Evolutionary conservation across 1,139 yeast species (phyloP).

Genomic region (Lodderomyces parapsilosis): DNA sequence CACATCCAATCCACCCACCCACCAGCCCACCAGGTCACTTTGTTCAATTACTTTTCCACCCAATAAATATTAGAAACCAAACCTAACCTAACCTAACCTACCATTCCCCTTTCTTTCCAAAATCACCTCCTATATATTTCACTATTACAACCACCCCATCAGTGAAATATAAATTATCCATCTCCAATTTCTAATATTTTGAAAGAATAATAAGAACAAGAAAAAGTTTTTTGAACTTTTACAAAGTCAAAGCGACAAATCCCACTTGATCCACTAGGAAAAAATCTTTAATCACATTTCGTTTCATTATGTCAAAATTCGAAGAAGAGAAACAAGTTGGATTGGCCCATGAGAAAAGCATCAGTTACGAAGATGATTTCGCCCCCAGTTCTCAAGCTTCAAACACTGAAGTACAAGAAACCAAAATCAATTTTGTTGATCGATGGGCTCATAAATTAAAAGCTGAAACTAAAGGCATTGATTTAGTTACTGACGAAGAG

Average conservation of each 20-base stretch:
- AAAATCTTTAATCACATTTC: no score
- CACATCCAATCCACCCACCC: not conserved
- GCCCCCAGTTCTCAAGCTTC: slow-evolving; percentile 7
- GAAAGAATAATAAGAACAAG: not conserved
- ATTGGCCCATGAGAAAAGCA: slow-evolving; percentile 9
- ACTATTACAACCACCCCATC: not conserved
- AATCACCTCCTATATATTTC: slow-evolving; percentile 14
- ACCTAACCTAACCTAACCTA: not conserved
- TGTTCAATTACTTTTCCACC: not conserved
- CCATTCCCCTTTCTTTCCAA: not conserved
- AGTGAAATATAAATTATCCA: slow-evolving; percentile 12
- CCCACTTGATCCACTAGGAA: no score
- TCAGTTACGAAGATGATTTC: slow-evolving; percentile 10
- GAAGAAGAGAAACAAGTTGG: slow-evolving; percentile 6
- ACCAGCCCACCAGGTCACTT: not conserved
- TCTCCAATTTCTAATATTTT: slow-evolving; percentile 8
- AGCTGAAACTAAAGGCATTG: slow-evolving; percentile 71
- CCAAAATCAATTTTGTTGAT: slow-evolving; percentile 19
- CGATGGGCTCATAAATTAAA: slow-evolving; percentile 35
- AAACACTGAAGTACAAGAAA: slow-evolving; percentile 11
- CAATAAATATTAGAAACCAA: not conserved
- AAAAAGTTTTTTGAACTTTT: not conserved
- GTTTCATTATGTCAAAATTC: slow-evolving; percentile 7
- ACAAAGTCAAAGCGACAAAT: not conserved
- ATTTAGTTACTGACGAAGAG: slow-evolving; percentile 65